Conservation (phyloP, 331 rosid species). For the Ulmus americana region DNA sequence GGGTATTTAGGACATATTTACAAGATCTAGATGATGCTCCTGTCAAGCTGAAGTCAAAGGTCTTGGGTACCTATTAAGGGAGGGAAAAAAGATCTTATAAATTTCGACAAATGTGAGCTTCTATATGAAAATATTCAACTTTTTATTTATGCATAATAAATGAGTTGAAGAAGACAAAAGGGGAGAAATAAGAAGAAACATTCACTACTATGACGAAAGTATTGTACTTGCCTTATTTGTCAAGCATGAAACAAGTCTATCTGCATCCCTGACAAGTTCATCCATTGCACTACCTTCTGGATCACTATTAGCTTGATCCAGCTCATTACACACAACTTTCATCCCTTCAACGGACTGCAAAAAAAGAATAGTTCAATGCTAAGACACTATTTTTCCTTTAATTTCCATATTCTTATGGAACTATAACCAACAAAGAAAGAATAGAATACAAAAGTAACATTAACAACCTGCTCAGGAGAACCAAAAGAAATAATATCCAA, state of each 20-base stretch:
- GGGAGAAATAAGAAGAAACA: neutral
- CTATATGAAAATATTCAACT: neutral
- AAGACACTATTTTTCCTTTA: slow-evolving; percentile 2
- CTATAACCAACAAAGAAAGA: neutral
- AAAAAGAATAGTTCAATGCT: slow-evolving; percentile 20
- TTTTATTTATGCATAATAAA: neutral
- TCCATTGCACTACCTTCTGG: slow-evolving; percentile 92
- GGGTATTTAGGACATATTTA: slow-evolving; percentile 96
- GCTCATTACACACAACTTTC: slow-evolving; percentile 96
- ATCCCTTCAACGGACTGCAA: slow-evolving; percentile 96
- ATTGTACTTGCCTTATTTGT: slow-evolving; percentile 61
- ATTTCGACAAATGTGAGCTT: neutral
- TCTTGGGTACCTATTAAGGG: slow-evolving; percentile 67
- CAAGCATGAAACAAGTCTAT: slow-evolving; percentile 85
- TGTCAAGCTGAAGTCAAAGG: slow-evolving; percentile 93
- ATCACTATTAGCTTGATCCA: slow-evolving; percentile 80
- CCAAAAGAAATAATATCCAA: slow-evolving; percentile 83
- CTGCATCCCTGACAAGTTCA: slow-evolving; percentile 79
- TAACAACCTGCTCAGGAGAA: slow-evolving; percentile 84
- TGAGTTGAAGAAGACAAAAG: neutral
- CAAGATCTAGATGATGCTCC: slow-evolving; percentile 96
- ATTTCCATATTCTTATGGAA: too few relatives aligned
- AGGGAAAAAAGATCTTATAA: neutral
- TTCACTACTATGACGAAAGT: neutral
- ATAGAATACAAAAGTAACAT: neutral